Evolutionary conservation across 164 flowering plant species (phyloP).

Genomic region (Vitis vinifera): DNA sequence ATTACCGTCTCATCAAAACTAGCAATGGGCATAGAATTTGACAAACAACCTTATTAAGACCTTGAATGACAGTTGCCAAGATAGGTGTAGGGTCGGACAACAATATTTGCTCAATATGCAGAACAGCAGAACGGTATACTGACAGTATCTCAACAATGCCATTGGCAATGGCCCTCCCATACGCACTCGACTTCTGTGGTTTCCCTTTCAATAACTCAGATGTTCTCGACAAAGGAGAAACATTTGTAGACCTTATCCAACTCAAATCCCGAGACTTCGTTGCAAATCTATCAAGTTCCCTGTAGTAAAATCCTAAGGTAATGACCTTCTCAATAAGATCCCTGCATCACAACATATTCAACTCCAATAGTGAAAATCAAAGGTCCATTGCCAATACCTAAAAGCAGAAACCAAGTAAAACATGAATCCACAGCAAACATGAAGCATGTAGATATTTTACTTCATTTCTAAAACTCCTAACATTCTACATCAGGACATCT

Average conservation of each 20-base stretch:
- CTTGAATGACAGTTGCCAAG: slow-evolving; percentile 83
- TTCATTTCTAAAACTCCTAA: too few relatives aligned
- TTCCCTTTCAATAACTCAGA: slow-evolving; percentile 37
- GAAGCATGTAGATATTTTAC: too few relatives aligned
- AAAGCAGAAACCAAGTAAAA: too few relatives aligned
- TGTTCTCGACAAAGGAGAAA: slow-evolving; percentile 32
- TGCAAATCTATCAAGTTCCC: slow-evolving; percentile 85
- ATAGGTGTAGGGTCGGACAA: slow-evolving; percentile 84
- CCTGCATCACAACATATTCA: slow-evolving; percentile 44
- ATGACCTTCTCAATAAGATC: slow-evolving; percentile 80
- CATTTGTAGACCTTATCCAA: slow-evolving; percentile 68
- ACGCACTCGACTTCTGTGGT: slow-evolving; percentile 55
- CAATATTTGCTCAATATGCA: slow-evolving; percentile 86
- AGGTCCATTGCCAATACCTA: background rate
- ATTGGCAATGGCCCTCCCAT: slow-evolving; percentile 89
- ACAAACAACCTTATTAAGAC: slow-evolving; percentile 78
- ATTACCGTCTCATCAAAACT: background rate
- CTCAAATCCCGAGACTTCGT: slow-evolving; percentile 76
- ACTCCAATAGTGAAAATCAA: background rate
- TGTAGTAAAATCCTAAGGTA: slow-evolving; percentile 80
- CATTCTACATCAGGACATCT: too few relatives aligned
- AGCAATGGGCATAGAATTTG: background rate
- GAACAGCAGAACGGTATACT: slow-evolving; percentile 85
- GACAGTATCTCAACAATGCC: slow-evolving; percentile 91
- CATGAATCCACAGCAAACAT: too few relatives aligned